Base-by-base conservation (phyloP, 805 yeast genomes). In the Lipomyces yamadae region DNA sequence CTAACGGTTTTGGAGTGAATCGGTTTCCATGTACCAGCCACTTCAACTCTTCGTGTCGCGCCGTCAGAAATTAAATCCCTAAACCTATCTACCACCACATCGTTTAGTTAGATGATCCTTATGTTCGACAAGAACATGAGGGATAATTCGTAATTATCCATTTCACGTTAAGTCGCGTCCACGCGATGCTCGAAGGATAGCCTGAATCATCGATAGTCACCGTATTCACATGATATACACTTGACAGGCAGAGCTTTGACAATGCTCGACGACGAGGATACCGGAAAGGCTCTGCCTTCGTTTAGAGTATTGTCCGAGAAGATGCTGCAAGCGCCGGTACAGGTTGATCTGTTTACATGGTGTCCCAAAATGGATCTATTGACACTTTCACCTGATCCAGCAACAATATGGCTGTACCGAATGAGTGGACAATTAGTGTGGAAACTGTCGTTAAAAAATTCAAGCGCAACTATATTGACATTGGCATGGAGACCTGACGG, bases 401-500 rank as follows among this genome's bases (percentile, higher is more conserved):
- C 48, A 24, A 37, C 69, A 24, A 37, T 70, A 32, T 58, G 63
- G 58, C 66, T 69, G 10, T 71, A 64, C 56, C 63, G 74, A 24
- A 64, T 69, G 64, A 63, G 66, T 29, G 72, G 74, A 2, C 67
- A 67, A 45, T 57, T 66, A 18, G 72, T 71, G 15, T 69, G 74
- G 73, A 65, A 56, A 42, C 13, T 62, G 24, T 11, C 64, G 3
- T n/a, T 66, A 32, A 58, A 59, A 24, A 64, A 50, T 15, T 52
- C 61, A 13, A 60, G 35, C 18, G 67, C 56, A 8, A 42, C 45
- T n/a, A 58, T 69, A 6, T 15, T 11, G 24, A 6, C 33, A 4
- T 6, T 71, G 4, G 24, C 63, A 2, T 71, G 73, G 73, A 65
- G 62, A 33, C 70, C 70, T 8, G 73, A 71, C 55, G 74, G 73